phyloP scores from a whole-genome alignment of 78 protist genomes.

The Dictyostelium purpureum region DNA sequence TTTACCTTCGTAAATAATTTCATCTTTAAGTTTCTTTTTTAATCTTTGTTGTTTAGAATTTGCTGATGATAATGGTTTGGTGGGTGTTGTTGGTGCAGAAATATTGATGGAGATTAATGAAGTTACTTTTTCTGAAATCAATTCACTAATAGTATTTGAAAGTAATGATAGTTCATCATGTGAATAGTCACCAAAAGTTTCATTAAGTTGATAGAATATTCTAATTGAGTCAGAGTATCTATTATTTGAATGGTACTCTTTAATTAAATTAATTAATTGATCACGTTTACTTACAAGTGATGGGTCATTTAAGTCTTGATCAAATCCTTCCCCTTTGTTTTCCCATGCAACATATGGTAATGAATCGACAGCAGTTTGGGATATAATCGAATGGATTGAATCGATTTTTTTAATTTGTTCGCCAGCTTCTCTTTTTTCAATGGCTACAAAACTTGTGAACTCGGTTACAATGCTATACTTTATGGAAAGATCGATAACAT shows the following conservation, averaged over 20 bases:
- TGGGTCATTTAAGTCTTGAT: slow-evolving; percentile 23
- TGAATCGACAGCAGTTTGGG: slow-evolving; percentile 4
- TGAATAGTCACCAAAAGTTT: slow-evolving; percentile 55
- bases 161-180: not conserved
- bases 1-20: slow-evolving; percentile 15
- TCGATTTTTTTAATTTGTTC: not conserved
- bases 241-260: not conserved
- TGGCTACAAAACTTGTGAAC: slow-evolving; percentile 70
- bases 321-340: not conserved
- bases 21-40: slow-evolving; percentile 29
- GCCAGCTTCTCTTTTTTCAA: slow-evolving; percentile 49
- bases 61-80: not conserved
- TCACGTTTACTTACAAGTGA: slow-evolving; percentile 1
- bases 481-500: slow-evolving; percentile 27
- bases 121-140: not conserved
- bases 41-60: not conserved
- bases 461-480: slow-evolving; percentile 38
- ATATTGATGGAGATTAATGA: not conserved
- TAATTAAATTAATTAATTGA: slow-evolving; percentile 4
- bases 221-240: not conserved
- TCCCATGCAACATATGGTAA: slow-evolving; percentile 30
- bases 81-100: not conserved
- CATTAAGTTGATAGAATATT: slow-evolving; percentile 49
- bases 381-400: slow-evolving; percentile 3
- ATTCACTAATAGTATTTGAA: not conserved